Evolutionary conservation across 495 filamentous ascomycete species (phyloP).

Genomic region (Annulohypoxylon maeteangense): DNA sequence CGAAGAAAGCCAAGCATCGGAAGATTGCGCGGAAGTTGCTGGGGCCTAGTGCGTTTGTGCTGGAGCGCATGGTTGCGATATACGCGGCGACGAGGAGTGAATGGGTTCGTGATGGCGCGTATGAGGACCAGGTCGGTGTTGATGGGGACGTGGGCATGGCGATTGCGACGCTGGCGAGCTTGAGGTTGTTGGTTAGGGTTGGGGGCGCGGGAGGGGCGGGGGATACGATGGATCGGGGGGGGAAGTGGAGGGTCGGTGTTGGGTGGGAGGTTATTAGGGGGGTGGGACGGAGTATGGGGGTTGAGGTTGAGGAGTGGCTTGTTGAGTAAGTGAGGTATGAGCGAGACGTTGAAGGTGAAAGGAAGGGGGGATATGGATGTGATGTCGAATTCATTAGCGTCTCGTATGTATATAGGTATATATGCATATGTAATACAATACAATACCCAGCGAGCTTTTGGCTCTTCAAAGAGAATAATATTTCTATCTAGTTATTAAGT

Average conservation of each 20-base stretch:
- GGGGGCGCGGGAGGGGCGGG: conserved; percentile 51
- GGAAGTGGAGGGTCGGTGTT: conserved; percentile 79
- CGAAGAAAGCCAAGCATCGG: conserved; percentile 67
- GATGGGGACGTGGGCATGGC: conserved; percentile 74
- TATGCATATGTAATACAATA: background rate
- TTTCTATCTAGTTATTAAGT: conserved; percentile 10
- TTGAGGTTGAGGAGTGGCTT: conserved; percentile 78
- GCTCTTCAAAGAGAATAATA: conserved; percentile 15
- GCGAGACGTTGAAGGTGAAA: background rate
- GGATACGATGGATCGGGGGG: conserved; percentile 70
- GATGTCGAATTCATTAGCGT: background rate
- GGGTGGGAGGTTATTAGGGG: conserved; percentile 76
- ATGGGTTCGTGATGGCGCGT: conserved; percentile 59
- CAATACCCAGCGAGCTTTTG: background rate
- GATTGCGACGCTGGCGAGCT: conserved; percentile 80
- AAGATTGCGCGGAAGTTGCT: conserved; percentile 78
- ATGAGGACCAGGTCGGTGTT: conserved; percentile 42
- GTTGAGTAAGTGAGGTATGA: conserved; percentile 58
- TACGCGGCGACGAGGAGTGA: conserved; percentile 82
- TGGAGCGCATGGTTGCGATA: conserved; percentile 90
- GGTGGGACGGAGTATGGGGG: conserved; percentile 73
- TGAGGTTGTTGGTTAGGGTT: conserved; percentile 75
- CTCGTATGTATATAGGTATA: background rate
- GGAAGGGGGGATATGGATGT: background rate
- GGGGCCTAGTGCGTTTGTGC: conserved; percentile 79